Percentiles rank a stretch among this genome's conserved stretches.
Evolutionary conservation across 2,329 filamentous ascomycete species (phyloP).

Genomic region (Aspergillus versicolor): DNA sequence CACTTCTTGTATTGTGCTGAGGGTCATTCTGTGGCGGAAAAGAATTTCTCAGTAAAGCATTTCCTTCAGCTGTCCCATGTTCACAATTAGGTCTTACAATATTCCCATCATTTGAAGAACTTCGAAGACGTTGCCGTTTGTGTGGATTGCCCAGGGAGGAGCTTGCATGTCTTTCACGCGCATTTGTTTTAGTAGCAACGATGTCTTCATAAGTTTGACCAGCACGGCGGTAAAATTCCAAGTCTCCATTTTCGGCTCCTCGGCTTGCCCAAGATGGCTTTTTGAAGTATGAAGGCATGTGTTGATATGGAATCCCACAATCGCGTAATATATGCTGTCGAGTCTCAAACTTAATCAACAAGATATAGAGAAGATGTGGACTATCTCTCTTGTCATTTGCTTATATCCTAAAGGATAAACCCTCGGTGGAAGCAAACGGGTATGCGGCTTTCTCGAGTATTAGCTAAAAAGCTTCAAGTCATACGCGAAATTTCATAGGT

Average conservation of each 20-base stretch:
- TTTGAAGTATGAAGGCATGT: slow-evolving; percentile 55
- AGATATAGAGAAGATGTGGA: background rate
- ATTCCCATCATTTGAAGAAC: background rate
- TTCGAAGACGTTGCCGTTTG: slow-evolving; percentile 28
- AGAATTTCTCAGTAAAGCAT: background rate
- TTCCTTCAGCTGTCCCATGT: background rate
- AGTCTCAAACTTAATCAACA: background rate
- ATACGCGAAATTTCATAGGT: background rate
- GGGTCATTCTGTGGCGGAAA: background rate
- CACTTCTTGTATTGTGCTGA: background rate
- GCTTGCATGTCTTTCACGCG: slow-evolving; percentile 27
- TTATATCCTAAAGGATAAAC: too few relatives aligned
- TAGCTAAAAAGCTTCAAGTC: background rate
- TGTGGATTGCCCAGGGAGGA: slow-evolving; percentile 4
- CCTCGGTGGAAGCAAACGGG: background rate
- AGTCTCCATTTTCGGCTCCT: slow-evolving; percentile 32
- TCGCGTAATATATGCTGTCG: background rate
- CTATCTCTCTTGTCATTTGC: background rate
- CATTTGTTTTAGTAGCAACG: slow-evolving; percentile 41
- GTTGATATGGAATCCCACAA: background rate
- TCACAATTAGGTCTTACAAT: background rate
- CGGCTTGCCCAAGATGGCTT: slow-evolving; percentile 52
- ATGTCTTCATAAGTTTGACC: slow-evolving; percentile 49
- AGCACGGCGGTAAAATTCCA: slow-evolving; percentile 51
- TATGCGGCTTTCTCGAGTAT: background rate